These are phyloP conservation scores for Herpetomonas tarakana DNA, from an alignment of 208 protist genomes.

Conservation along the genomic window DNA sequence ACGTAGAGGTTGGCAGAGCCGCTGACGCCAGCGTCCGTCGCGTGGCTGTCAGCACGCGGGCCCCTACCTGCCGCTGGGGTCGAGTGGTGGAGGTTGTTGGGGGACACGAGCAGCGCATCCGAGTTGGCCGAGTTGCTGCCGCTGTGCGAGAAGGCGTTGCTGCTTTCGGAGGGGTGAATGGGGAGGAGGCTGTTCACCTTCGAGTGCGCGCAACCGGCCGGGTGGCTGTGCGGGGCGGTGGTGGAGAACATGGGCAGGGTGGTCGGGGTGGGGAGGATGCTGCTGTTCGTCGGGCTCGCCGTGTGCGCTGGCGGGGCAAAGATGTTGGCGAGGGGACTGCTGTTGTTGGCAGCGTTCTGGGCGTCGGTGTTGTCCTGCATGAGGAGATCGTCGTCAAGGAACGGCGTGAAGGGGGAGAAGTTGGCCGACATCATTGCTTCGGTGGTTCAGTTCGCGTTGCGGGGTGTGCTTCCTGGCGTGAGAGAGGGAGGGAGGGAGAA, in stretches of 20 bases:
- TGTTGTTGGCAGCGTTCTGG: not conserved
- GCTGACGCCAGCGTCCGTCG: not conserved
- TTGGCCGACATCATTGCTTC: not conserved
- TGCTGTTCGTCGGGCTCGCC: no score
- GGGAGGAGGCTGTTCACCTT: no score
- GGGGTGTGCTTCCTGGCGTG: no score
- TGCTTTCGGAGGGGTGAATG: not conserved
- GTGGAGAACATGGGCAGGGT: not conserved
- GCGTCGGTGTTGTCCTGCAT: not conserved
- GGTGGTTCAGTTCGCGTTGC: no score
- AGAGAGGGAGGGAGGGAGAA: not conserved
- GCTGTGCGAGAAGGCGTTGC: not conserved
- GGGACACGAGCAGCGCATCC: not conserved
- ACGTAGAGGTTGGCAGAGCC: conserved; percentile 44
- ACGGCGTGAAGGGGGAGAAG: not conserved
- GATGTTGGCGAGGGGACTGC: not conserved
- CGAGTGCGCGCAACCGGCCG: no score
- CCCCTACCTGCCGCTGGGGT: not conserved
- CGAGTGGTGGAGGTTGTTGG: not conserved
- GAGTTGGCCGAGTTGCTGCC: not conserved
- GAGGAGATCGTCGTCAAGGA: not conserved
- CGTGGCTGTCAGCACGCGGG: not conserved
- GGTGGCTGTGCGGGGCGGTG: no score
- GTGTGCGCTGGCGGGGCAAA: not conserved
- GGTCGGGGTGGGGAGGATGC: not conserved